Percentiles rank a stretch among this genome's conserved stretches.
Evolutionary conservation across 2,329 filamentous ascomycete genomes (phyloP).

Genomic region (Zymoseptoria pseudotritici): DNA sequence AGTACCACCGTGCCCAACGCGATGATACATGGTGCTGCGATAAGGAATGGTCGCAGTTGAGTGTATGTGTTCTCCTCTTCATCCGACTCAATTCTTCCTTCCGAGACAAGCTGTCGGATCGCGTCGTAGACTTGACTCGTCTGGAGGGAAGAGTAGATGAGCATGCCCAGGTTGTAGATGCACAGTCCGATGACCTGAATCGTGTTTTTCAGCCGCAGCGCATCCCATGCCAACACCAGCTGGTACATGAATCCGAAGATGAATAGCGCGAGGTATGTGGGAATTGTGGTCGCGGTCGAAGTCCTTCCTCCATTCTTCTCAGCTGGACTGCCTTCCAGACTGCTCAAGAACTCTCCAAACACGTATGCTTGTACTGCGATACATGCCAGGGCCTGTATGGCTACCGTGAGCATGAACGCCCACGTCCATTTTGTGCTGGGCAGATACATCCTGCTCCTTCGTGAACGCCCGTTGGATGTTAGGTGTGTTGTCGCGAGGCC

Average conservation of each 20-base stretch:
- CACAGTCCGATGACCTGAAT: constrained; percentile 97
- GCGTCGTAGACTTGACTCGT: constrained; percentile 81
- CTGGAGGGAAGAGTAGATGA: constrained; percentile 90
- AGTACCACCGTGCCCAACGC: constrained; percentile 66
- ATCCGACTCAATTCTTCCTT: constrained; percentile 37
- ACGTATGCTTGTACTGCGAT: constrained; percentile 84
- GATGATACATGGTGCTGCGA: constrained; percentile 80
- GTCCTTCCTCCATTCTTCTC: constrained; percentile 1
- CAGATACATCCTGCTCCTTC: constrained; percentile 56
- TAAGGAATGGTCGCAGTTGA: constrained; percentile 64
- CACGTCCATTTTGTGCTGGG: constrained; percentile 84
- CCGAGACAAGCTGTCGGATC: constrained; percentile 46
- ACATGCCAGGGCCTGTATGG: constrained; percentile 70
- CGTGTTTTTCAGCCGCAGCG: constrained; percentile 88
- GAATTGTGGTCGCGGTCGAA: constrained; percentile 53
- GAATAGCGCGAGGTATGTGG: constrained; percentile 91
- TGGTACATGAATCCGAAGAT: constrained; percentile 97
- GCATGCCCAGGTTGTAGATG: constrained; percentile 80
- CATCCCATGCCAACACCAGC: constrained; percentile 84
- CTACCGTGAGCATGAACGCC: constrained; percentile 67
- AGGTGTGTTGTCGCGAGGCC: constrained; percentile 37
- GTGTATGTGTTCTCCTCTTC: constrained; percentile 54
- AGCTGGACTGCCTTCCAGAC: constrained; percentile 30
- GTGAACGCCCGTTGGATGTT: constrained; percentile 27
- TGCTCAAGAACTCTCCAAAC: constrained; percentile 76